Percentiles rank a stretch among this genome's conserved stretches.
phyloP scores from a whole-genome alignment of 1,284 basidiomycete species.

The Cystobasidium slooffiae region DNA sequence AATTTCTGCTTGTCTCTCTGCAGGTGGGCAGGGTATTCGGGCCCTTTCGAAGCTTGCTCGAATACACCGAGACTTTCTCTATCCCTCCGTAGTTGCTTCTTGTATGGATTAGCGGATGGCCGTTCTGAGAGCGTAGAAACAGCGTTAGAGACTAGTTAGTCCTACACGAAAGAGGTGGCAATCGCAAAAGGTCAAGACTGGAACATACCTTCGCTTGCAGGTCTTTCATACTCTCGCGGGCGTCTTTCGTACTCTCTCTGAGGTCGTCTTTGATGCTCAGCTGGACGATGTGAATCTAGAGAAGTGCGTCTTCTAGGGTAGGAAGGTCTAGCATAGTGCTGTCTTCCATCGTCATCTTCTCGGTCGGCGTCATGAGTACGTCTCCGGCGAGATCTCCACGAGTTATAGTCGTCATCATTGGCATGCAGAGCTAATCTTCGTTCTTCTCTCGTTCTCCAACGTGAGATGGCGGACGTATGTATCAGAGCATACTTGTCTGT shows the following conservation, averaged over 20 bases:
- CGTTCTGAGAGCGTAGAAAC: not conserved
- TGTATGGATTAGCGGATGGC: constrained; percentile 1
- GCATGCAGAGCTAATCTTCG: constrained; percentile 20
- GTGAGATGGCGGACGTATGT: constrained; percentile 4
- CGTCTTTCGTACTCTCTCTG: constrained; percentile 2
- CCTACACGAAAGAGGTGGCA: no score
- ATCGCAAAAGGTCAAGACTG: not conserved
- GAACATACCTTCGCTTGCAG: not conserved
- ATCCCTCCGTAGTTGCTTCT: constrained; percentile 6
- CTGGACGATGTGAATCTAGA: not conserved
- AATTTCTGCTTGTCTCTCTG: not conserved
- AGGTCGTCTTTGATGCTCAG: constrained; percentile 1
- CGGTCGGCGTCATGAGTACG: not conserved
- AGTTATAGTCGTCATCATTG: not conserved
- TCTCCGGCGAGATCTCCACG: not conserved
- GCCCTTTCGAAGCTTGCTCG: not conserved
- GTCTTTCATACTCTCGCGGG: constrained; percentile 2
- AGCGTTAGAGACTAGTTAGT: not conserved
- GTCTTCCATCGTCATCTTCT: constrained; percentile 2
- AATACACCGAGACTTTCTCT: constrained; percentile 16
- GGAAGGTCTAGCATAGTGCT: constrained; percentile 7
- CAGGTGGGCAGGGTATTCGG: not conserved
- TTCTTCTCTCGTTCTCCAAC: constrained; percentile 34
- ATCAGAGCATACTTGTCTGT: not conserved
- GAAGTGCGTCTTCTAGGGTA: not conserved